These are phyloP conservation scores for Phaseolus coccineus DNA, from an alignment of 331 rosid species.

Conservation along the genomic window DNA sequence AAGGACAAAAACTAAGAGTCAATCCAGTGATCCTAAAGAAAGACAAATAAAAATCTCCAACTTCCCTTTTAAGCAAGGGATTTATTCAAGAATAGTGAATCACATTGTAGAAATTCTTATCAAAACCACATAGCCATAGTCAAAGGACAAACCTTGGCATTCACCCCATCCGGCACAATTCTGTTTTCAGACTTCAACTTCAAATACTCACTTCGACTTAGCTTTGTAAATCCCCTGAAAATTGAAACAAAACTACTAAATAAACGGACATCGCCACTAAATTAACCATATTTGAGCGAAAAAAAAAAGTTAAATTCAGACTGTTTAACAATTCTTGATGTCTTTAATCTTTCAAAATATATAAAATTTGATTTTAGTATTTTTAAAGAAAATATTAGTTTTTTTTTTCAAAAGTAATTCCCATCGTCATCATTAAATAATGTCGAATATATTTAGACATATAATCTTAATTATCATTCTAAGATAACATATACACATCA, in stretches of 20 bases:
- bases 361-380: too few relatives aligned
- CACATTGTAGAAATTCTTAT: neutral
- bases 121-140: neutral
- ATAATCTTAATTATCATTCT: too few relatives aligned
- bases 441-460: too few relatives aligned
- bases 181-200: slow-evolving; percentile 73
- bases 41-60: too few relatives aligned
- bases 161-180: slow-evolving; percentile 77
- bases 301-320: too few relatives aligned
- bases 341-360: too few relatives aligned
- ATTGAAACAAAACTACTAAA: neutral
- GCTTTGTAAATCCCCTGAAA: slow-evolving; percentile 87
- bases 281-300: neutral
- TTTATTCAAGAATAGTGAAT: neutral
- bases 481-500: too few relatives aligned
- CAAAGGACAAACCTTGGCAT: slow-evolving; percentile 67
- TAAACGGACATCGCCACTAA: neutral
- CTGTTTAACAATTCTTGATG: too few relatives aligned
- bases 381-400: too few relatives aligned
- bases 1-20: neutral
- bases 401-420: too few relatives aligned
- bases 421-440: too few relatives aligned
- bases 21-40: neutral
- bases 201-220: slow-evolving; percentile 66
- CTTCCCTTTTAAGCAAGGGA: neutral